Evolutionary conservation across 2,329 filamentous ascomycete species (phyloP).

Genomic region (Monosporascus cannonballus): DNA sequence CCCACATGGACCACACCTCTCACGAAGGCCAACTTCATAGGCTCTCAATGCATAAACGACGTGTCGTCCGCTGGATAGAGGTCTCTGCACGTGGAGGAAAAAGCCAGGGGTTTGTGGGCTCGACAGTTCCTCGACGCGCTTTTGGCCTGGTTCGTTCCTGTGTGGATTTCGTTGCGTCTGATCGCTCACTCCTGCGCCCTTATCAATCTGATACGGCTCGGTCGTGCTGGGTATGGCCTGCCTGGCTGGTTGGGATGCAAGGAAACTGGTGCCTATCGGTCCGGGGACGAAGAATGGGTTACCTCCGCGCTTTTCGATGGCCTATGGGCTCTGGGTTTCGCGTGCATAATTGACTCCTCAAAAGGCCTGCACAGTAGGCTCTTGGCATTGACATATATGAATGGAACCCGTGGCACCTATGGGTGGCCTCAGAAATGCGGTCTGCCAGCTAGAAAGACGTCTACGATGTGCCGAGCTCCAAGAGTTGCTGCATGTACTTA

Average conservation of each 20-base stretch:
- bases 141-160: no score
- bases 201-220: not conserved
- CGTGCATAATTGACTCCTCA: not conserved
- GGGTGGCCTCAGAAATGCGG: not conserved
- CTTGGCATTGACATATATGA: not conserved
- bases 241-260: not conserved
- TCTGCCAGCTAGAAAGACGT: not conserved
- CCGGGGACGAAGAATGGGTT: not conserved
- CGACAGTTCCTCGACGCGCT: not conserved
- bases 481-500: not conserved
- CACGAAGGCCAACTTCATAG: not conserved
- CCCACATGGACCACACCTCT: not conserved
- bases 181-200: not conserved
- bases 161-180: not conserved
- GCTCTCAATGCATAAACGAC: not conserved
- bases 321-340: not conserved
- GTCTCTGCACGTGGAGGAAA: not conserved
- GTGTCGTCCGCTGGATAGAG: not conserved
- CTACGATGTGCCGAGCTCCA: not conserved
- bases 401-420: not conserved
- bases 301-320: not conserved
- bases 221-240: not conserved
- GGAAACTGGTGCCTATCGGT: not conserved
- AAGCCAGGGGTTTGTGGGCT: not conserved
- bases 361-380: not conserved